Base-by-base conservation (phyloP, 2,329 filamentous ascomycete genomes). In the Tolypocladium sp. region DNA sequence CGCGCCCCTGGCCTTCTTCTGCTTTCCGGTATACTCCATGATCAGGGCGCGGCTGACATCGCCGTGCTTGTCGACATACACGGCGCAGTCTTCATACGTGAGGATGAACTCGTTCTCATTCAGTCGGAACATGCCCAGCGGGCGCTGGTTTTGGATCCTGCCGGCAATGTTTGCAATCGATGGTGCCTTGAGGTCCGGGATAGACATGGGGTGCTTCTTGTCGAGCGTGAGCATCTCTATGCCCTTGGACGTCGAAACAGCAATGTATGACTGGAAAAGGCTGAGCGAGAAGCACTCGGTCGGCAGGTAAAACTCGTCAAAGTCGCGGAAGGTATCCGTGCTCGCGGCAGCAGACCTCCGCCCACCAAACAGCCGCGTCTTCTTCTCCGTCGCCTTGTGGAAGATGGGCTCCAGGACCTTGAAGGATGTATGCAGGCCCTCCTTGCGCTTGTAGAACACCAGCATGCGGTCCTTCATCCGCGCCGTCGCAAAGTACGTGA, bases 251-350 rank as follows among this genome's bases (percentile, higher is more conserved):
- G 93, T 97, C 25, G 91, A 88, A 55, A 99, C 91, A 12, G 94
- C 91, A 57, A 99, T 89, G 62, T 92, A 95, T 0, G 89, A 91
- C 71, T 97, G 91, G 83, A 97, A 99, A 57, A 99, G 84, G 73
- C 97, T 97, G 70, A 99, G 89, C 55, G 90, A 91, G 73, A 89
- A 96, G 73, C 92, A 97, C 71, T 99, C 95, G 2, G 90, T 88
- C 0, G 94, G 94, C 66, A 99, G 92, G 76, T 97, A 99, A 75
- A 99, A 99, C 66, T 97, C 94, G 76, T 99, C 94, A 71, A 92
- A 99, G 70, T 99, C 94, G 63, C 94, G 89, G 85, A 97, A 99
- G 67, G 93, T 93, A 67, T 99, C 94, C 0, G 93, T 97, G 61
- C 84, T 86, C 25, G 91, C 91, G 37, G 82, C 80, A 12, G 83